Evolutionary conservation across 805 yeast species (phyloP).

Genomic region (Saturnispora halmiae): DNA sequence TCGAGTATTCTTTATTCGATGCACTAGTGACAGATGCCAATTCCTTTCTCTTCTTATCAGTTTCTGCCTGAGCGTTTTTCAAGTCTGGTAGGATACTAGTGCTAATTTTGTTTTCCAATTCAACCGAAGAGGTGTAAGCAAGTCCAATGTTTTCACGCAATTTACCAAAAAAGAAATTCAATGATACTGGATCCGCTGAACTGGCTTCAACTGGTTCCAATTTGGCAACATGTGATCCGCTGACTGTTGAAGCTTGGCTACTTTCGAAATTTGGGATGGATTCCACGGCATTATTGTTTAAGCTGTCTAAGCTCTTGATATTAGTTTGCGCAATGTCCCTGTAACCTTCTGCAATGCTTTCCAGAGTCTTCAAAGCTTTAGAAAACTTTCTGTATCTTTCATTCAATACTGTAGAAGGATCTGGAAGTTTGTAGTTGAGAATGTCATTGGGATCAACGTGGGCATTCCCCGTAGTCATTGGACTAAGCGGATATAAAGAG

Average conservation of each 20-base stretch:
- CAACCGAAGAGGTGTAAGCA: constrained; percentile 28
- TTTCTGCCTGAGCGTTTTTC: constrained; percentile 31
- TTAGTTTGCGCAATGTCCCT: constrained; percentile 16
- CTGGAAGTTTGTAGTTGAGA: constrained; percentile 17
- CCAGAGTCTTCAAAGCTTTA: constrained; percentile 19
- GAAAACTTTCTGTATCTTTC: constrained; percentile 25
- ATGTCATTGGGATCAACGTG: constrained; percentile 7
- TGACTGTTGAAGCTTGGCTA: constrained; percentile 11
- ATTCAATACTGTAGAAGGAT: constrained; percentile 21
- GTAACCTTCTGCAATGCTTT: constrained; percentile 23
- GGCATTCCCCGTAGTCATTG: neutral
- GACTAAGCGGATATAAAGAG: neutral
- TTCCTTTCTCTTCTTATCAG: constrained; percentile 36
- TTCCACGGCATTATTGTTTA: constrained; percentile 18
- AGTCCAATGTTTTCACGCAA: constrained; percentile 24
- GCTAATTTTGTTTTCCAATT: constrained; percentile 33
- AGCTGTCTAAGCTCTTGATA: constrained; percentile 21
- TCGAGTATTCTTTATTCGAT: constrained; percentile 33
- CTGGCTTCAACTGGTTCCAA: neutral
- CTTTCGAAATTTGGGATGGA: constrained; percentile 26
- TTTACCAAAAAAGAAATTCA: constrained; percentile 25
- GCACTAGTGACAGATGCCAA: constrained; percentile 29
- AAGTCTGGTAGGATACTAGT: constrained; percentile 35
- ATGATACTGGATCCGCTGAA: constrained; percentile 9
- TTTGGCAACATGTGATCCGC: constrained; percentile 4